Percentiles rank a stretch among this genome's conserved stretches.
Evolutionary conservation across 768 basidiomycete species (phyloP).

Genomic region (Leccinum barrowsii): DNA sequence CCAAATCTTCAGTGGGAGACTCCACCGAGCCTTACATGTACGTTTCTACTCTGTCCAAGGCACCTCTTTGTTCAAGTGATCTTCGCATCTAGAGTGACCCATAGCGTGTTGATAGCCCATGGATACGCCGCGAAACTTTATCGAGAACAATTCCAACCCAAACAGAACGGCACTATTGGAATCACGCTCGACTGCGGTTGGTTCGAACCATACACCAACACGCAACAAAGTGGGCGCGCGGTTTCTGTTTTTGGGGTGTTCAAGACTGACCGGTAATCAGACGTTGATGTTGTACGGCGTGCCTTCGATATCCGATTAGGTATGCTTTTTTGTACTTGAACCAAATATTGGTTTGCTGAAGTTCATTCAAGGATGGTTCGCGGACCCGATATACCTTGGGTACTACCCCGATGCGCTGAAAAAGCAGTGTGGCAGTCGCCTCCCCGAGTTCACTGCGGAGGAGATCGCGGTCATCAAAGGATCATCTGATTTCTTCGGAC

Average conservation of each 20-base stretch:
- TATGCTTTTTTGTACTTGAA: slow-evolving; percentile 33
- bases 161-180: slow-evolving; percentile 66
- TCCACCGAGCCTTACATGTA: slow-evolving; percentile 73
- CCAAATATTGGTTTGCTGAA: slow-evolving; percentile 17
- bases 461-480: slow-evolving; percentile 59
- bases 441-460: slow-evolving; percentile 57
- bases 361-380: slow-evolving; percentile 52
- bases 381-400: slow-evolving; percentile 73
- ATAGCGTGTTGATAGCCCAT: slow-evolving; percentile 67
- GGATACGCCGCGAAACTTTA: slow-evolving; percentile 68
- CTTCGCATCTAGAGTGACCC: slow-evolving; percentile 51
- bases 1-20: slow-evolving; percentile 58
- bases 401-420: slow-evolving; percentile 63
- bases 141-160: slow-evolving; percentile 60
- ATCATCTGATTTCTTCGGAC: slow-evolving; percentile 72
- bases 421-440: slow-evolving; percentile 54
- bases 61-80: background rate
- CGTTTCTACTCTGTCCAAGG: slow-evolving; percentile 22
- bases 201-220: slow-evolving; percentile 70
- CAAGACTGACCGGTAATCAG: slow-evolving; percentile 31
- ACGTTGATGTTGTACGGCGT: slow-evolving; percentile 67
- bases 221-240: slow-evolving; percentile 50
- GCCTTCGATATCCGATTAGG: slow-evolving; percentile 77
- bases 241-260: background rate
- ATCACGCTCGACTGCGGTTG: slow-evolving; percentile 80